Conservation (phyloP, 805 yeast species). For the Sugiyamaella americana region DNA sequence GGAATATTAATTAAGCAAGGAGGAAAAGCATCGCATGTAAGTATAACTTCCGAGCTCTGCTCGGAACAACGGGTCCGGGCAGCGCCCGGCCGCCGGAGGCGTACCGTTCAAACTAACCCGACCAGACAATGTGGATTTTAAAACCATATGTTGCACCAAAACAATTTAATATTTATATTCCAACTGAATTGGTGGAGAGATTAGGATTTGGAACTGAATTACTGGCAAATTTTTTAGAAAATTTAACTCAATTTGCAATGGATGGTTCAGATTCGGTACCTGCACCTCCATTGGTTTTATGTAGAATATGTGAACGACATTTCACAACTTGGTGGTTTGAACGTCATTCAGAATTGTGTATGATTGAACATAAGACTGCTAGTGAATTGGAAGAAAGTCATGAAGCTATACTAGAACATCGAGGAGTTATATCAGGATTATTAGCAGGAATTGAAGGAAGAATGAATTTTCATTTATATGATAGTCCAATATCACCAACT, state of each 20-base stretch:
- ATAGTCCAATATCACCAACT: conserved; percentile 15
- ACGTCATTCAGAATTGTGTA: conserved; percentile 79
- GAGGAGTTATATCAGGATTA: conserved; percentile 38
- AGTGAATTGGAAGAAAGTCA: conserved; percentile 70
- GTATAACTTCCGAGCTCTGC: conserved; percentile 5
- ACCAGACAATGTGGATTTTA: conserved; percentile 79
- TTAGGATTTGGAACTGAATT: conserved; percentile 88
- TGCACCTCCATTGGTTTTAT: conserved; percentile 72
- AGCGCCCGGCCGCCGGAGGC: not conserved
- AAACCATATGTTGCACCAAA: conserved; percentile 66
- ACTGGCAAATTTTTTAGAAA: conserved; percentile 64
- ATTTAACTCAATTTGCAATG: conserved; percentile 57
- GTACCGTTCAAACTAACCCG: conserved; percentile 3
- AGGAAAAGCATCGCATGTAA: conserved; percentile 54
- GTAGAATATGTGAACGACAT: conserved; percentile 85
- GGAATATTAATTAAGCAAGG: conserved; percentile 75
- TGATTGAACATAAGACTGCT: conserved; percentile 75
- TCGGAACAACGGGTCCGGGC: not conserved
- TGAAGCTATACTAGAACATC: conserved; percentile 70
- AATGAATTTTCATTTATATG: conserved; percentile 5
- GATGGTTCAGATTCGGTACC: conserved; percentile 55
- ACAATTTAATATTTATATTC: conserved; percentile 59
- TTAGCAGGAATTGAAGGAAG: conserved; percentile 30
- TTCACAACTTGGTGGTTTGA: conserved; percentile 98
- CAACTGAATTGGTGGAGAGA: conserved; percentile 59